phyloP scores from a whole-genome alignment of 2,329 filamentous ascomycete genomes.

The Ascochyta fabae region DNA sequence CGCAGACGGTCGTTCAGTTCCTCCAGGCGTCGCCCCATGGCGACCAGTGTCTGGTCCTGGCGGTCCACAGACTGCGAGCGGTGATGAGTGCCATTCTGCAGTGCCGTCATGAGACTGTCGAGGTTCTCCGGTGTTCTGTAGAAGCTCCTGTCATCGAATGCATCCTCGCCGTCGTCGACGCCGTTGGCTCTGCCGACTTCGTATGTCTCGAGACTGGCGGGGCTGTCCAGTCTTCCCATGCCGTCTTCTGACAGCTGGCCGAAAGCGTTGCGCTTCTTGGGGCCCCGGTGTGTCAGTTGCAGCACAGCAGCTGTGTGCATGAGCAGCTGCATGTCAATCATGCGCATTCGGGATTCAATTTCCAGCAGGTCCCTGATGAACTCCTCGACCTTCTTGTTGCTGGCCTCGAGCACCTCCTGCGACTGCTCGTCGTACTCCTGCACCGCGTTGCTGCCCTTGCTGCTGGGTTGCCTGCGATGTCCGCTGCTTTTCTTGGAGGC shows the following conservation, averaged over 20 bases:
- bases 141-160: conserved; percentile 79
- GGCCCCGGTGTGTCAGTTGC: conserved; percentile 82
- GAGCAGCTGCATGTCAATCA: conserved; percentile 75
- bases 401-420: conserved; percentile 75
- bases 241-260: conserved; percentile 47
- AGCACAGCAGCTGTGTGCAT: conserved; percentile 93
- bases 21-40: conserved; percentile 71
- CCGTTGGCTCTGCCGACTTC: conserved; percentile 62
- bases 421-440: conserved; percentile 55
- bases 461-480: conserved; percentile 59
- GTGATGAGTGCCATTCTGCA: conserved; percentile 47
- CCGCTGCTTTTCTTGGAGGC: conserved; percentile 65
- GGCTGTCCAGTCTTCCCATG: conserved; percentile 68
- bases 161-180: conserved; percentile 59
- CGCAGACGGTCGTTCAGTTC: conserved; percentile 71
- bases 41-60: conserved; percentile 60
- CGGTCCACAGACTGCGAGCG: conserved; percentile 36
- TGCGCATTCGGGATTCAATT: conserved; percentile 77
- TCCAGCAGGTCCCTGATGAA: conserved; percentile 80
- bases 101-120: conserved; percentile 55
- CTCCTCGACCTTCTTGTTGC: conserved; percentile 83
- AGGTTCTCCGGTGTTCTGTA: conserved; percentile 73
- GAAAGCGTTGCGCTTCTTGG: conserved; percentile 63
- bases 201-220: conserved; percentile 77
- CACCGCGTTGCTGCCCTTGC: conserved; percentile 51